These are phyloP conservation scores for Kregervanrija pseudodelftensis DNA, from an alignment of 805 yeast genomes.

Conservation along the genomic window DNA sequence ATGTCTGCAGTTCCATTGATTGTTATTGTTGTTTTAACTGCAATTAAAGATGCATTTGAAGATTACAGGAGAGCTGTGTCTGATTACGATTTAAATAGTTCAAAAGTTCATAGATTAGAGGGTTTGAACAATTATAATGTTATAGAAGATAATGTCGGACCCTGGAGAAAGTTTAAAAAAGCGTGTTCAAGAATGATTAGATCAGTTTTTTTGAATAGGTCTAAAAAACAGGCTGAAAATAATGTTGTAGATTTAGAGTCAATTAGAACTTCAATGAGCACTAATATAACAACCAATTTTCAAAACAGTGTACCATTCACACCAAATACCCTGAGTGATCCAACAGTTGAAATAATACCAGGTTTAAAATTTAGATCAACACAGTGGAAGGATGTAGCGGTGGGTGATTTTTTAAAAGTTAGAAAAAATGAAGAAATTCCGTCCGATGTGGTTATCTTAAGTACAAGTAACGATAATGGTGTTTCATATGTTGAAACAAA, in stretches of 20 bases:
- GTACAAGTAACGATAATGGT: conserved; percentile 63
- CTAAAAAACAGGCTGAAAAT: conserved; percentile 9
- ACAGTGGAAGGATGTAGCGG: conserved; percentile 61
- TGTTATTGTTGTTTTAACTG: conserved; percentile 70
- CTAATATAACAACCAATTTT: conserved; percentile 3
- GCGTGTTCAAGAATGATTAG: conserved; percentile 29
- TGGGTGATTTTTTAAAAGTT: conserved; percentile 68
- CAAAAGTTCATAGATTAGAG: conserved; percentile 48
- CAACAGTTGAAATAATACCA: conserved; percentile 23
- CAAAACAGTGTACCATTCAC: conserved; percentile 7
- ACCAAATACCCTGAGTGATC: conserved; percentile 29
- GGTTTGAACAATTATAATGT: conserved; percentile 57
- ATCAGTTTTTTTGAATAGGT: background rate
- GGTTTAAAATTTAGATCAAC: conserved; percentile 24
- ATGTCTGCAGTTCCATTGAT: conserved; percentile 75
- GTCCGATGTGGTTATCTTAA: conserved; percentile 58
- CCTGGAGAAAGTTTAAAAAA: conserved; percentile 69
- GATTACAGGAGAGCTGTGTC: conserved; percentile 60
- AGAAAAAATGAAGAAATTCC: conserved; percentile 75
- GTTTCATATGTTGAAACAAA: conserved; percentile 64
- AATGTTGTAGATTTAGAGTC: background rate
- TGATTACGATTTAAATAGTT: conserved; percentile 64
- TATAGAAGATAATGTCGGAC: conserved; percentile 42
- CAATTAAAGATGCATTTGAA: conserved; percentile 70
- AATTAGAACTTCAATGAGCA: background rate